A percentile compares a stretch with the other conserved stretches of the same genome.
These are phyloP conservation scores for Globisporangium irregulare DNA, from an alignment of 352 stramenopile species.

Conservation along the genomic window DNA sequence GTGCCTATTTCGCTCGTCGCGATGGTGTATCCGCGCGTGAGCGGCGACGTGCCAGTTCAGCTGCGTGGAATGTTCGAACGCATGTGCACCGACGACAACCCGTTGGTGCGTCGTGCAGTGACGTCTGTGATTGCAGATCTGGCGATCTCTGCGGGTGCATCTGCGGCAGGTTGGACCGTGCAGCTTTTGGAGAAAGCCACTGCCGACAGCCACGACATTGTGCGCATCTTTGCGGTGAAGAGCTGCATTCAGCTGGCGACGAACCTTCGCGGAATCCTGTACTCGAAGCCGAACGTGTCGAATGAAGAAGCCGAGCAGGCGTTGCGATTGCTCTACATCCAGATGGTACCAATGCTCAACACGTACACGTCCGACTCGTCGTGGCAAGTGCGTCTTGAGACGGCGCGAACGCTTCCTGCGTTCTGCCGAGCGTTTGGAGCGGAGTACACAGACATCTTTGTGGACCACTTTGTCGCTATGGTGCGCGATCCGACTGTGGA, in stretches of 20 bases:
- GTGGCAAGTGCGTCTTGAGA: constrained; percentile 85
- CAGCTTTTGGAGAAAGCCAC: constrained; percentile 80
- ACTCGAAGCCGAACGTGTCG: constrained; percentile 19
- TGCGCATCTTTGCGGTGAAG: constrained; percentile 86
- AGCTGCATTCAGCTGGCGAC: constrained; percentile 70
- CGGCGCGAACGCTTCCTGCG: constrained; percentile 62
- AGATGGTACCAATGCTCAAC: constrained; percentile 88
- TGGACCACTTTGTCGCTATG: constrained; percentile 87
- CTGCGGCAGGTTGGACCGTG: constrained; percentile 65
- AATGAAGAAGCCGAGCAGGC: constrained; percentile 43
- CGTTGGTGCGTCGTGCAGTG: constrained; percentile 77
- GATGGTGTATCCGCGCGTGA: constrained; percentile 70
- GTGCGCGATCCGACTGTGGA: constrained; percentile 82
- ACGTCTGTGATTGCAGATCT: constrained; percentile 82
- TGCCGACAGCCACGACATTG: constrained; percentile 83
- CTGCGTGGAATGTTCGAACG: constrained; percentile 85
- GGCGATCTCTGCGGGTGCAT: constrained; percentile 45
- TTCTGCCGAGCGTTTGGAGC: constrained; percentile 74
- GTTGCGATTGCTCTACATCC: constrained; percentile 66
- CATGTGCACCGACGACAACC: constrained; percentile 86
- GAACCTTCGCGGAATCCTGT: constrained; percentile 52
- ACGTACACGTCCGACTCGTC: constrained; percentile 85
- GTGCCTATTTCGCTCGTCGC: constrained; percentile 75
- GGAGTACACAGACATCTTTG: constrained; percentile 83
- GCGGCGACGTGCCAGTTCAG: constrained; percentile 73